These are phyloP conservation scores for Colletotrichum higginsianum DNA, from an alignment of 2,329 filamentous ascomycete genomes.

Conservation along the genomic window DNA sequence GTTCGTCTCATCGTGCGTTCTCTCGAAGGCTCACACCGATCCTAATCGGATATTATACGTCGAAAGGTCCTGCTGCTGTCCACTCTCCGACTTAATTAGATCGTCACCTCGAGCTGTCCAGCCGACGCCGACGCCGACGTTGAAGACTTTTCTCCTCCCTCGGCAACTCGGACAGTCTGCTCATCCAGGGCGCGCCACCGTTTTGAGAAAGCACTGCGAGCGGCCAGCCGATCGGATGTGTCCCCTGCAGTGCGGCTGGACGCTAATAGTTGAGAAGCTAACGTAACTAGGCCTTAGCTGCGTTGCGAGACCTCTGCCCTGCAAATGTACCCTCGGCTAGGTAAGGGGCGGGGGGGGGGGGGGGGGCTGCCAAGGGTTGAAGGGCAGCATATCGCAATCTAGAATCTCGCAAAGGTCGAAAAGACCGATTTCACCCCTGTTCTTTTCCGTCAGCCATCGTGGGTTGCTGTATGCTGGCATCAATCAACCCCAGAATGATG, in stretches of 20 bases:
- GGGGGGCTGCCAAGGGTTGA: not conserved
- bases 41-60: not conserved
- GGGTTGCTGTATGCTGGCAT: not conserved
- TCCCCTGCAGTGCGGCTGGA: slow-evolving; percentile 40
- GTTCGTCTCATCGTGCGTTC: too few relatives aligned
- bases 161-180: slow-evolving; percentile 7
- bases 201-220: not conserved
- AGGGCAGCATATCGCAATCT: not conserved
- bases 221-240: slow-evolving; percentile 7
- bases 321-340: not conserved
- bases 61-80: not conserved
- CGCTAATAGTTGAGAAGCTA: slow-evolving; percentile 23
- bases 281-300: slow-evolving; percentile 12
- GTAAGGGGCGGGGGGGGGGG: too few relatives aligned
- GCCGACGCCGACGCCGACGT: not conserved
- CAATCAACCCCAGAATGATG: not conserved
- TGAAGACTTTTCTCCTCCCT: not conserved
- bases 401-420: not conserved
- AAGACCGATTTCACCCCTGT: not conserved
- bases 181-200: not conserved
- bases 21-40: too few relatives aligned
- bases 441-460: not conserved
- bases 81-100: not conserved
- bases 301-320: slow-evolving; percentile 22
- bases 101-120: not conserved